These are phyloP conservation scores for Auxenochlorella protothecoides DNA, from an alignment of 139 green algal species.

Conservation along the genomic window DNA sequence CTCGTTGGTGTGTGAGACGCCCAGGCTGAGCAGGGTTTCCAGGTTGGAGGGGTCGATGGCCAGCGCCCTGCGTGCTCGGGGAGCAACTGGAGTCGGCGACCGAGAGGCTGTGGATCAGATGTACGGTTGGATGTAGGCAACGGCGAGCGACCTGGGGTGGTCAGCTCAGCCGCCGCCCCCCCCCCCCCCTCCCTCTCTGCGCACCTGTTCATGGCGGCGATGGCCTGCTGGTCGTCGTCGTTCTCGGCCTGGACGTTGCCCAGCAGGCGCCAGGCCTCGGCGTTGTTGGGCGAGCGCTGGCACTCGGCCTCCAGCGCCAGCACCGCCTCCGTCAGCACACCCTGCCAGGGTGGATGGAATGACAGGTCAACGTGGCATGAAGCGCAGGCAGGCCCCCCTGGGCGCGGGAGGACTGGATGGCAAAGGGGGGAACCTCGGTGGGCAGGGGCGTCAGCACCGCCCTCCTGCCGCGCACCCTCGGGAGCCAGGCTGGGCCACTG, in stretches of 20 bases:
- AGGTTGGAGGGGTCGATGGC: slow-evolving; percentile 63
- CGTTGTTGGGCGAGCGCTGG: slow-evolving; percentile 53
- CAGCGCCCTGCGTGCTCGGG: slow-evolving; percentile 32
- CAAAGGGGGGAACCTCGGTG: neutral
- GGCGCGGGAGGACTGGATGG: neutral
- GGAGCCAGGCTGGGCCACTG: neutral
- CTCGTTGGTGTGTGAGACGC: slow-evolving; percentile 96
- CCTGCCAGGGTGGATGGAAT: slow-evolving; percentile 17
- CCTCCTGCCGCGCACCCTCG: neutral
- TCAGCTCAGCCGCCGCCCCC: neutral
- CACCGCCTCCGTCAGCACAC: slow-evolving; percentile 80
- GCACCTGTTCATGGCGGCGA: slow-evolving; percentile 67
- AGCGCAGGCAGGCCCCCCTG: too few species aligned
- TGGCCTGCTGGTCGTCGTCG: slow-evolving; percentile 91
- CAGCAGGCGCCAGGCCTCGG: slow-evolving; percentile 88
- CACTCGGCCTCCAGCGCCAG: slow-evolving; percentile 93
- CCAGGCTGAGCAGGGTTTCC: slow-evolving; percentile 80
- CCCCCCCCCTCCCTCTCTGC: neutral
- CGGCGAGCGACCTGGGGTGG: too few species aligned
- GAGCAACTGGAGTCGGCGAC: too few species aligned
- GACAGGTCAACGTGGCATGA: neutral
- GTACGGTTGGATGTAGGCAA: too few species aligned
- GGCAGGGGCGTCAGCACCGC: slow-evolving; percentile 9
- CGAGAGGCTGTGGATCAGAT: too few species aligned
- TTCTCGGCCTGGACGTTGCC: slow-evolving; percentile 96